A percentile compares a stretch with the other conserved stretches of the same genome.
phyloP scores from a whole-genome alignment of 2,329 filamentous ascomycete species.

The Colletotrichum karsti region DNA sequence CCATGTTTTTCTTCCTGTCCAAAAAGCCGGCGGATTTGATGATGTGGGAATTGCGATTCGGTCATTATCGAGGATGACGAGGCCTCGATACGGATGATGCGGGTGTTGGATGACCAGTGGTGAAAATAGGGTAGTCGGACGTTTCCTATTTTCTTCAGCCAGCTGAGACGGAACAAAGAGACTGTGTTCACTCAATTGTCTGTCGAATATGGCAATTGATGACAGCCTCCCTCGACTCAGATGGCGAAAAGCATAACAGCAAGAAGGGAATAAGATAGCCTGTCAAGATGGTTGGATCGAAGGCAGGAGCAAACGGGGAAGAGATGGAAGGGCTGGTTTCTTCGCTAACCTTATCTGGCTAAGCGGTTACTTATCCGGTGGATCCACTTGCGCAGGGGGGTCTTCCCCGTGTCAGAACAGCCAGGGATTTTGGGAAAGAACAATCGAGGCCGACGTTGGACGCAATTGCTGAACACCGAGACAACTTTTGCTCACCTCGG shows the following conservation, averaged over 20 bases:
- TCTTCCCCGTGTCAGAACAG: neutral
- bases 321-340: neutral
- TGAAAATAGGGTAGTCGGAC: neutral
- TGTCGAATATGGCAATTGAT: neutral
- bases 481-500: neutral
- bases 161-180: slow-evolving; percentile 10
- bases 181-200: neutral
- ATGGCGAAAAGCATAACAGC: neutral
- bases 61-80: neutral
- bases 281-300: no score
- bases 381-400: slow-evolving; percentile 13
- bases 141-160: neutral
- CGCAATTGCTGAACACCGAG: neutral
- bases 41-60: neutral
- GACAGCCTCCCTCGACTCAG: neutral
- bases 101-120: neutral
- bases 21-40: neutral
- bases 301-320: neutral
- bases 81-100: neutral
- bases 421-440: neutral
- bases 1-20: neutral
- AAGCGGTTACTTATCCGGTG: slow-evolving; percentile 4
- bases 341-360: slow-evolving; percentile 20
- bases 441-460: neutral
- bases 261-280: neutral